phyloP scores from a whole-genome alignment of 1,284 basidiomycete species.

The Cerrena zonata region DNA sequence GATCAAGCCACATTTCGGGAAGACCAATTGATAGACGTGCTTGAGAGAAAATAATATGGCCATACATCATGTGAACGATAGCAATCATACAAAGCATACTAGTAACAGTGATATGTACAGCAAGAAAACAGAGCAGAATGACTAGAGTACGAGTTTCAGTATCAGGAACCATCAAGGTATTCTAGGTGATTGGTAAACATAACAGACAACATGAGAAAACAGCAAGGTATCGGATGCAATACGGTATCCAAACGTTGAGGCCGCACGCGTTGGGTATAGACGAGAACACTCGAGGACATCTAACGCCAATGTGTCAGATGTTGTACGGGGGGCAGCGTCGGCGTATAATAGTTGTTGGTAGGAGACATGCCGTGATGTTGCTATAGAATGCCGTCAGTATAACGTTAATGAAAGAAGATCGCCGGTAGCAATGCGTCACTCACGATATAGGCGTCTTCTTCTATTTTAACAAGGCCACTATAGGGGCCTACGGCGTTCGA shows the following conservation, averaged over 20 bases:
- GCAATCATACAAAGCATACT: neutral
- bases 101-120: neutral
- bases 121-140: neutral
- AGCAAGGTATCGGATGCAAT: conserved; percentile 1
- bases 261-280: conserved; percentile 18
- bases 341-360: conserved; percentile 20
- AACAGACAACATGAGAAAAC: conserved; percentile 1
- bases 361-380: conserved; percentile 22
- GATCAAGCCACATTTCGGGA: neutral
- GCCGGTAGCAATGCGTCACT: conserved; percentile 22
- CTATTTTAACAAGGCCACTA: conserved; percentile 38
- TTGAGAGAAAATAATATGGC: neutral
- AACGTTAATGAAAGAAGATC: neutral
- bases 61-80: neutral
- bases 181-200: neutral
- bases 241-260: conserved; percentile 1
- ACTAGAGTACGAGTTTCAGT: neutral
- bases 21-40: neutral
- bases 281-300: conserved; percentile 53
- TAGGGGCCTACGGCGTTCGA: conserved; percentile 28
- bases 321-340: conserved; percentile 20
- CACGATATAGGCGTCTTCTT: conserved; percentile 61
- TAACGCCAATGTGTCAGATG: conserved; percentile 43
- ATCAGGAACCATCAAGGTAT: neutral
- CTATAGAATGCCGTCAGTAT: conserved; percentile 13